A percentile compares a stretch with the other conserved stretches of the same genome.
Evolutionary conservation across 352 stramenopile genomes (phyloP).

Genomic region (Globisporangium cystogenes): DNA sequence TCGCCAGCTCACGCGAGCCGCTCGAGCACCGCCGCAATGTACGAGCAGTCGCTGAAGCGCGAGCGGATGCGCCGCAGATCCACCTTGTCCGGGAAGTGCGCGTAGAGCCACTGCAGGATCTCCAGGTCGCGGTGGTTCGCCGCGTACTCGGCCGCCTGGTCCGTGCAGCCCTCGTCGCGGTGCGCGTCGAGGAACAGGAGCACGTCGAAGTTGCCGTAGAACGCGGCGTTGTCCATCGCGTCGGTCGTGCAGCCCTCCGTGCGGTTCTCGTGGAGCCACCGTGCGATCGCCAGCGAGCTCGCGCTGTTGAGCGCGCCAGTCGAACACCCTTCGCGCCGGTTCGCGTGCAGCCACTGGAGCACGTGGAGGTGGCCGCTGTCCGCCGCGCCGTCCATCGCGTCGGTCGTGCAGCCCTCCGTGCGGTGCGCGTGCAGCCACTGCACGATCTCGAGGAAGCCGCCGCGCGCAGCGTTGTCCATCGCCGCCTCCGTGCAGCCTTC

Average conservation of each 20-base stretch:
- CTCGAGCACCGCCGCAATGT: constrained; percentile 4
- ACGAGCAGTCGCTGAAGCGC: constrained; percentile 5
- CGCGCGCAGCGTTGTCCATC: constrained; percentile 9
- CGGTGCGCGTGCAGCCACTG: constrained; percentile 12
- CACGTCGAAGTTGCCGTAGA: constrained; percentile 24
- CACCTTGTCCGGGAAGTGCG: constrained; percentile 12
- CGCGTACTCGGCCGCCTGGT: constrained; percentile 20
- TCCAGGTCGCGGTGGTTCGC: constrained; percentile 11
- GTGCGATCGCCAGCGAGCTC: constrained; percentile 14
- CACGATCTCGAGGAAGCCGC: constrained; percentile 7
- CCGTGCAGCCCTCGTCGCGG: constrained; percentile 14
- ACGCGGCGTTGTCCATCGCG: constrained; percentile 25
- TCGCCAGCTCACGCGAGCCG: not conserved
- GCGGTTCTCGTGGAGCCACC: constrained; percentile 16
- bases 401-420: constrained; percentile 11
- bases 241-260: constrained; percentile 15
- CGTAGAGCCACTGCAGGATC: constrained; percentile 16
- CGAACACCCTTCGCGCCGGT: constrained; percentile 16
- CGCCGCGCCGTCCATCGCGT: constrained; percentile 20
- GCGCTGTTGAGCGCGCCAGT: constrained; percentile 12
- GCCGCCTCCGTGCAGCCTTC: constrained; percentile 41
- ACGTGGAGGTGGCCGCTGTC: constrained; percentile 14
- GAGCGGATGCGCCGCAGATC: constrained; percentile 7
- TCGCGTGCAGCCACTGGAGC: constrained; percentile 16
- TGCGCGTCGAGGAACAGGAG: constrained; percentile 17